These are phyloP conservation scores for Silene uniflora DNA, from an alignment of 148 eudicot genomes.

Conservation along the genomic window DNA sequence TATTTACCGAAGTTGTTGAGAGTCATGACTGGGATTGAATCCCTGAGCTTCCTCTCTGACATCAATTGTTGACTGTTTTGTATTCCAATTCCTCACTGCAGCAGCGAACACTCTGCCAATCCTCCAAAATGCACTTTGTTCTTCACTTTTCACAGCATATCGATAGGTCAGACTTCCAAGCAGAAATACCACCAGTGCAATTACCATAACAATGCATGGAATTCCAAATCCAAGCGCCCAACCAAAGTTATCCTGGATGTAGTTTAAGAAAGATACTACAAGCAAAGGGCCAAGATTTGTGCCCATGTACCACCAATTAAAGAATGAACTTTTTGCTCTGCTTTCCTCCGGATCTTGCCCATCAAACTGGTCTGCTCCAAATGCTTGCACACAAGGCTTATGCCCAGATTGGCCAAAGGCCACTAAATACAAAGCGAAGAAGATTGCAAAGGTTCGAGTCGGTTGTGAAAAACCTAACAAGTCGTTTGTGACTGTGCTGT, in stretches of 20 bases:
- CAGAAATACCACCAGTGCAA: conserved; percentile 50
- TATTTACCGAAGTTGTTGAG: conserved; percentile 51
- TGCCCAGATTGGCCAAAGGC: conserved; percentile 71
- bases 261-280: conserved; percentile 35
- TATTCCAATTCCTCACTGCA: conserved; percentile 49
- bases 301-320: conserved; percentile 64
- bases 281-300: conserved; percentile 33
- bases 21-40: conserved; percentile 30
- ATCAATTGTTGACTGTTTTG: conserved; percentile 27
- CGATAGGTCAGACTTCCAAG: conserved; percentile 61
- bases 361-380: conserved; percentile 30
- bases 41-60: conserved; percentile 39
- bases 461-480: conserved; percentile 28
- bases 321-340: conserved; percentile 32
- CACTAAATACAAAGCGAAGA: conserved; percentile 52
- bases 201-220: conserved; percentile 17
- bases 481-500: conserved; percentile 15
- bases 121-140: conserved; percentile 51
- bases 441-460: conserved; percentile 42
- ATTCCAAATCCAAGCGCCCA: conserved; percentile 88
- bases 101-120: conserved; percentile 51
- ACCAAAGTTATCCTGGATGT: conserved; percentile 68
- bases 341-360: conserved; percentile 48
- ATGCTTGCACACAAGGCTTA: conserved; percentile 76
- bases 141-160: conserved; percentile 29